These are phyloP conservation scores for Zea luxurians DNA, from an alignment of 176 grass and related monocot species.

Conservation along the genomic window DNA sequence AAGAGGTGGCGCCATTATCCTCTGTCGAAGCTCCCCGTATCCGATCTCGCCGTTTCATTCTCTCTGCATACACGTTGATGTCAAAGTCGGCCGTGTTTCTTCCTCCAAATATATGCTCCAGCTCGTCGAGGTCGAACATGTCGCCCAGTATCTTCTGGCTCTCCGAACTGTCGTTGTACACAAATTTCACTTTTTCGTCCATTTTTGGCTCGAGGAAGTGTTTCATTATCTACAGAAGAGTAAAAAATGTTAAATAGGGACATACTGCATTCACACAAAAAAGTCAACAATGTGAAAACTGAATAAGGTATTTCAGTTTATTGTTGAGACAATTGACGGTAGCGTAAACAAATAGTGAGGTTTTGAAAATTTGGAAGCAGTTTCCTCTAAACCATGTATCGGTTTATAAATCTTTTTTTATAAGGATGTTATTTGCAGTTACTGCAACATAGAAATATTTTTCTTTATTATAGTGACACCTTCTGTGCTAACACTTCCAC, in stretches of 20 bases:
- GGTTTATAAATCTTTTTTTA: too few species aligned
- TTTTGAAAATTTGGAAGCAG: too few species aligned
- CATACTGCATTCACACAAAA: neutral
- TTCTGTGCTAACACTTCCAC: too few species aligned
- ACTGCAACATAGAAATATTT: too few species aligned
- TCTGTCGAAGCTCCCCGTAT: neutral
- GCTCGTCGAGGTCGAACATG: constrained; percentile 44
- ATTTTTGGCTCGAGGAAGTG: constrained; percentile 35
- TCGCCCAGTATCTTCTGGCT: constrained; percentile 46
- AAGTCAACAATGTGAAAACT: too few species aligned
- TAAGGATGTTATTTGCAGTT: too few species aligned
- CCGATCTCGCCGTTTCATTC: constrained; percentile 39
- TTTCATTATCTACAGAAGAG: constrained; percentile 28
- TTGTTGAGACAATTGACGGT: too few species aligned
- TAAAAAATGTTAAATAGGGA: neutral
- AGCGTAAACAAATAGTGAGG: too few species aligned
- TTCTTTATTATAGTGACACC: too few species aligned
- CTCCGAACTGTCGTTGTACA: constrained; percentile 29
- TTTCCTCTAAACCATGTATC: too few species aligned
- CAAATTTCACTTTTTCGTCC: constrained; percentile 50
- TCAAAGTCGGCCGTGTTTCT: constrained; percentile 30
- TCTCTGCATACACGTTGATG: constrained; percentile 33
- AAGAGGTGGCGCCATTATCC: neutral
- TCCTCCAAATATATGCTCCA: constrained; percentile 45
- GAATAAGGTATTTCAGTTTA: too few species aligned